Evolutionary conservation across 2,329 filamentous ascomycete species (phyloP), one percentile per base, ranked within the genome.

Genomic region (Akanthomyces muscarius): DNA sequence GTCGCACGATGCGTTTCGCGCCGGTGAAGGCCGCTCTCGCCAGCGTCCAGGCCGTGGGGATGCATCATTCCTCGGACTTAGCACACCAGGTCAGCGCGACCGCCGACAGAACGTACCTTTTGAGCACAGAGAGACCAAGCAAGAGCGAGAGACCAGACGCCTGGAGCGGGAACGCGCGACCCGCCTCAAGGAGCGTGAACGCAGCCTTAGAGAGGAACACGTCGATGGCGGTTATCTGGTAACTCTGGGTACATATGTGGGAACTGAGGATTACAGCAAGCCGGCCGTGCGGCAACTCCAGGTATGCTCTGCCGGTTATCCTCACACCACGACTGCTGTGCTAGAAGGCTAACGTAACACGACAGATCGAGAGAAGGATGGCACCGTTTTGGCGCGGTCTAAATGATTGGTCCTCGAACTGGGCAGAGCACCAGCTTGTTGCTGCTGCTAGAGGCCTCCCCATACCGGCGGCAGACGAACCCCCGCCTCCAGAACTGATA

Each of bases 341-440:
- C 5, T 11, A 14, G 5, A 23, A 41, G 30, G 33, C 60, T 64
- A 45, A 63, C 51, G 28, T 14, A 3, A 33, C 65, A 51, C 3
- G 6, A 16, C 66, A 98, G 94, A 92, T 99, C 73, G 95, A 99
- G 76, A 86, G 95, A 68, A 88, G 90, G 66, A 78, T 99, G 65
- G 95, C 95, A 48, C 95, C 95, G 0, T 99, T 99, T 75, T 99
- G 94, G 92, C 89, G 89, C 72, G 95, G 95, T 5, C 80, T 99
- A 4, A 89, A 97, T 67, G 93, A 98, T 74, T 92, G 95, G 75
- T 89, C 88, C 18, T 85, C 91, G 25, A 90, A 86, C 59, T 99
- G 95, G 95, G 90, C 92, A 14, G 95, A 99, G 71, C 88, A 95
- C 75, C 95, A 99, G 76, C 86, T 99, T n/a, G 86, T 97, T 69